phyloP scores from a whole-genome alignment of 2,329 filamentous ascomycete genomes.

The Cylindrodendrum hubeiense region DNA sequence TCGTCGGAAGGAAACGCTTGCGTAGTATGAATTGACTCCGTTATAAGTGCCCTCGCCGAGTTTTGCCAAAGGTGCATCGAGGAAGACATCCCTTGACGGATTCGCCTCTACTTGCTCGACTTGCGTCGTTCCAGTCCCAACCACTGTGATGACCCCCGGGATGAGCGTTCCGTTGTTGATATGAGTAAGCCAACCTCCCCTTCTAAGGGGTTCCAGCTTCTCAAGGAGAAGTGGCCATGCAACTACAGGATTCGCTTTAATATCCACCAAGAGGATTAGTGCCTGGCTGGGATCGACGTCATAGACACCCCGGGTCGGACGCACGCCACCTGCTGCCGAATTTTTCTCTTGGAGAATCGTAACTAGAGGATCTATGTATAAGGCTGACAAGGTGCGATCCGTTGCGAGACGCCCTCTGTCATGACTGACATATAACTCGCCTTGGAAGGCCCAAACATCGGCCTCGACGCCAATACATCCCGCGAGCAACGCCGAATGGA shows the following conservation, averaged over 20 bases:
- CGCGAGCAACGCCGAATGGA: slow-evolving; percentile 71
- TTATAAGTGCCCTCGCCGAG: slow-evolving; percentile 56
- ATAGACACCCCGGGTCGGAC: slow-evolving; percentile 65
- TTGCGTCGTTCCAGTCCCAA: slow-evolving; percentile 69
- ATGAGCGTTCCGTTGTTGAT: slow-evolving; percentile 64
- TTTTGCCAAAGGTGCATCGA: slow-evolving; percentile 71
- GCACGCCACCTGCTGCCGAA: neutral
- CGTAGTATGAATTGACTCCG: slow-evolving; percentile 73
- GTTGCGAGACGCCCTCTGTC: slow-evolving; percentile 64
- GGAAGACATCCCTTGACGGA: slow-evolving; percentile 68
- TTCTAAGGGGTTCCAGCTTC: slow-evolving; percentile 67
- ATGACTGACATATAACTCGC: slow-evolving; percentile 73
- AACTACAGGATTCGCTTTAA: slow-evolving; percentile 65
- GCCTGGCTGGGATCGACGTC: slow-evolving; percentile 64
- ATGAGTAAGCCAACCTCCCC: slow-evolving; percentile 68
- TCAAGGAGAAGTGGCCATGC: slow-evolving; percentile 44
- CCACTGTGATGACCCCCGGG: slow-evolving; percentile 72
- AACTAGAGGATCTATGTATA: slow-evolving; percentile 76
- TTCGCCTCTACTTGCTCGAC: slow-evolving; percentile 32
- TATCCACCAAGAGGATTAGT: slow-evolving; percentile 74
- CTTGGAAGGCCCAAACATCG: slow-evolving; percentile 74
- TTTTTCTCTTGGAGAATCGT: slow-evolving; percentile 66
- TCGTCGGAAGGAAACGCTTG: slow-evolving; percentile 67
- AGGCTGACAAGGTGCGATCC: slow-evolving; percentile 67
- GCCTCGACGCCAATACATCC: slow-evolving; percentile 76